Base-by-base conservation (phyloP, 176 grass and related monocot genomes). In the bread wheat (Triticum aestivum) region DNA sequence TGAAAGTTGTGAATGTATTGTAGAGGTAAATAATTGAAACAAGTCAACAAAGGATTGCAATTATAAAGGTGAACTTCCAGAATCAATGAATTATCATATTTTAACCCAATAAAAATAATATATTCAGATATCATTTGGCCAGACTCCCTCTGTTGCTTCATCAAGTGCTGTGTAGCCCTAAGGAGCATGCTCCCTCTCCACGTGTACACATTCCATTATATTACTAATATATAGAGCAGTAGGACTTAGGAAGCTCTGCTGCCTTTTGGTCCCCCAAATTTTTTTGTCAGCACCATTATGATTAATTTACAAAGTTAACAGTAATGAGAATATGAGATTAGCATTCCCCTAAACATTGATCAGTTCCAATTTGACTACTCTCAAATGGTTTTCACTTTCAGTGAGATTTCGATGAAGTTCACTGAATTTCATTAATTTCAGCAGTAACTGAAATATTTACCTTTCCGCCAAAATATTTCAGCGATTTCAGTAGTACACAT, bases 1-100 rank as follows among this genome's bases (percentile, higher is more conserved):
- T 99, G 92, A 75, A 91, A 81, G 76, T 77, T 85, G 63, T 37
- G 59, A 87, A 45, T 69, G 66, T 18, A 82, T 59, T 85, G 62
- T 86, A 82, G 49, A 84, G 5, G 61, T 41, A 24, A 69, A 83
- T 20, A 69, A 42, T 73, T 73, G 24, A 79, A 90, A 70, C 65
- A n/a, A 47, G 33, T 14, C 42, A 68, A 56, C 4, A 0, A 44
- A 26, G 67, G 13, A 66, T 15, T 79, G 58, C 47, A 80, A 56
- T 15, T 74, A 59, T 68, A 75, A 15, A 84, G 73, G 74, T 23
- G 18, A 45, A 67, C 17, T 69, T 15, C 47, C 61, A 85, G 20
- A 44, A 73, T 59, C 59, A n/a, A 14, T 61, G 35, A 72, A 87
- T 61, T 37, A 26, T 51, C 21, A 64, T 45, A 38, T 35, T 35